phyloP scores from a whole-genome alignment of 2,329 filamentous ascomycete genomes.

The Penicillium glabrum region DNA sequence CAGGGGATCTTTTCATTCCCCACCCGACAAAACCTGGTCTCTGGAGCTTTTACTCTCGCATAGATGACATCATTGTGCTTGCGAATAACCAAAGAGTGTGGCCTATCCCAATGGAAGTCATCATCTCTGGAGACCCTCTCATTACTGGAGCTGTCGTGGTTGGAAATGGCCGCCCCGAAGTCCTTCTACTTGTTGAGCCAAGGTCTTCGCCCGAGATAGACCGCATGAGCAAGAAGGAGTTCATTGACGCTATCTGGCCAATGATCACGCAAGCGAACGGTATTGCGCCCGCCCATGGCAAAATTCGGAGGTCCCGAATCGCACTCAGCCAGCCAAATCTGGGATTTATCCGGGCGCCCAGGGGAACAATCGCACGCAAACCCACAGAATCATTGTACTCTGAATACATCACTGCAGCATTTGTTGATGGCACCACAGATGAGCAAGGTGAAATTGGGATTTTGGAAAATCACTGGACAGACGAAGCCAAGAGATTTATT shows the following conservation, averaged over 20 bases:
- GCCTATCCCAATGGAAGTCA: slow-evolving; percentile 18
- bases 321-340: slow-evolving; percentile 10
- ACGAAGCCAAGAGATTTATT: slow-evolving; percentile 13
- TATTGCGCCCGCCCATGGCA: slow-evolving; percentile 11
- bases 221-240: slow-evolving; percentile 16
- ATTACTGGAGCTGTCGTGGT: slow-evolving; percentile 14
- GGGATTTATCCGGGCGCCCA: slow-evolving; percentile 13
- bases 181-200: slow-evolving; percentile 18
- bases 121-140: slow-evolving; percentile 8
- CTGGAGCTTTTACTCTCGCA: slow-evolving; percentile 17
- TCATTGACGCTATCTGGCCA: slow-evolving; percentile 18
- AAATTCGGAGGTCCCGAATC: slow-evolving; percentile 15
- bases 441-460: slow-evolving; percentile 13
- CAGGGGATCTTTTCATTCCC: slow-evolving; percentile 20
- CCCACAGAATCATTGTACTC: slow-evolving; percentile 16
- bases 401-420: slow-evolving; percentile 13
- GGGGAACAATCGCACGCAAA: slow-evolving; percentile 16
- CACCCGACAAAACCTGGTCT: slow-evolving; percentile 20
- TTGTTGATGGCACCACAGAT: slow-evolving; percentile 14
- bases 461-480: slow-evolving; percentile 13
- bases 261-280: slow-evolving; percentile 10
- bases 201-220: slow-evolving; percentile 5
- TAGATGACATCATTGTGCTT: slow-evolving; percentile 16
- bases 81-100: slow-evolving; percentile 13
- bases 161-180: slow-evolving; percentile 15